Conservation (phyloP, 225 moss, liverwort and hornwort species). For the Rhytidiadelphus loreus region DNA sequence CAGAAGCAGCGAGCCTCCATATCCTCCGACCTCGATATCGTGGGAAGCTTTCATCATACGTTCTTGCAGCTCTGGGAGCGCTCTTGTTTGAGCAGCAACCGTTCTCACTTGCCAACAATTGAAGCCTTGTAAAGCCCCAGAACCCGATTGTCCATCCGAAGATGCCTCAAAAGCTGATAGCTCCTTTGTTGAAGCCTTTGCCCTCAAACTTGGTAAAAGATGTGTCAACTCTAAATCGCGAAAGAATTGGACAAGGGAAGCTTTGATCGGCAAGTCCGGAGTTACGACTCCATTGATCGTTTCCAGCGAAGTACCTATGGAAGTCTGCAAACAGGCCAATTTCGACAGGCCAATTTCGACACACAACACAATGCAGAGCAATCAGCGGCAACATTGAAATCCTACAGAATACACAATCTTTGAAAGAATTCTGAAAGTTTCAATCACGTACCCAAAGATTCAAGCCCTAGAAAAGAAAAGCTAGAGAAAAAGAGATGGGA, state of each 20-base stretch:
- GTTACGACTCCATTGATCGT: constrained; percentile 36
- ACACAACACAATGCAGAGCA: neutral
- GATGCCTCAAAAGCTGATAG: neutral
- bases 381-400: neutral
- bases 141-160: neutral
- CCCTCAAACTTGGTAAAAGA: neutral
- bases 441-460: neutral
- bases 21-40: constrained; percentile 30
- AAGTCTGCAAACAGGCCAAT: neutral
- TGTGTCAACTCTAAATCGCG: constrained; percentile 24
- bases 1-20: constrained; percentile 68
- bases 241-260: constrained; percentile 25
- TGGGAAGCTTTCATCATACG: constrained; percentile 38
- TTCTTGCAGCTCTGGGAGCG: constrained; percentile 36
- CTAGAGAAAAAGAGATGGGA: neutral
- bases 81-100: constrained; percentile 73
- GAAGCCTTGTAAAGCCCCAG: neutral
- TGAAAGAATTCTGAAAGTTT: neutral
- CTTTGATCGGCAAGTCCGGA: constrained; percentile 36
- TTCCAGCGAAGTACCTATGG: neutral
- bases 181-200: neutral
- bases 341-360: neutral
- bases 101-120: constrained; percentile 73
- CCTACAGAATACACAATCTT: neutral
- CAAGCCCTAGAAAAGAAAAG: neutral